phyloP scores from a whole-genome alignment of 805 yeast species.

The Sugiyamaella boreocaroliniensis region DNA sequence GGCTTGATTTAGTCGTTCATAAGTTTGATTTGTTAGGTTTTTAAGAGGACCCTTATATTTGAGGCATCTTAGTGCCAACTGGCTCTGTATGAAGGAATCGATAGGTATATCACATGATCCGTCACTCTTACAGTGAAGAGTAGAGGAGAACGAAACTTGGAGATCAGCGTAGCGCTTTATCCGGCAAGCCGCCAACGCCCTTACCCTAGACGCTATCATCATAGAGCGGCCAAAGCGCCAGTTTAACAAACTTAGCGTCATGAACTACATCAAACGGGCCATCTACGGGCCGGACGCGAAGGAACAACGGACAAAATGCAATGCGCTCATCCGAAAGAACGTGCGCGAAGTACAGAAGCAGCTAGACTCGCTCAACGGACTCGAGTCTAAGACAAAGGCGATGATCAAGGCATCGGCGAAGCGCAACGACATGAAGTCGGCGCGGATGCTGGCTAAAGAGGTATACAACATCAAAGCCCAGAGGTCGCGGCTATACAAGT shows the following conservation, averaged over 20 bases:
- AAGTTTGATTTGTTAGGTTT: too few species aligned
- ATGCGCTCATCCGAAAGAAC: conserved; percentile 72
- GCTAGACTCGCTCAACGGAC: conserved; percentile 48
- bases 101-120: too few species aligned
- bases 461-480: conserved; percentile 67
- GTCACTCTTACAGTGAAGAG: too few species aligned
- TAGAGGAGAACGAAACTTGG: too few species aligned
- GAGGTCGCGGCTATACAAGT: conserved; percentile 61
- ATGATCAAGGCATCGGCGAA: conserved; percentile 70
- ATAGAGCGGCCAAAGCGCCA: background rate
- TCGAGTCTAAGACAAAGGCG: conserved; percentile 69
- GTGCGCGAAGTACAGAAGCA: conserved; percentile 79
- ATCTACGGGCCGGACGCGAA: conserved; percentile 97
- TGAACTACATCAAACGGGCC: conserved; percentile 81
- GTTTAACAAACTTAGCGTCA: conserved; percentile 24
- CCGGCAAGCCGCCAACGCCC: background rate
- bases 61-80: too few species aligned
- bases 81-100: too few species aligned
- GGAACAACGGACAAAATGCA: conserved; percentile 71
- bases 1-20: background rate
- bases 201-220: background rate
- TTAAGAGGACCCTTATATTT: too few species aligned
- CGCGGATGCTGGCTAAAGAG: conserved; percentile 77
- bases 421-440: conserved; percentile 68
- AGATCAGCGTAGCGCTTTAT: too few species aligned